phyloP scores from a whole-genome alignment of 805 yeast species.

The Sugiyamaella floridensis region DNA sequence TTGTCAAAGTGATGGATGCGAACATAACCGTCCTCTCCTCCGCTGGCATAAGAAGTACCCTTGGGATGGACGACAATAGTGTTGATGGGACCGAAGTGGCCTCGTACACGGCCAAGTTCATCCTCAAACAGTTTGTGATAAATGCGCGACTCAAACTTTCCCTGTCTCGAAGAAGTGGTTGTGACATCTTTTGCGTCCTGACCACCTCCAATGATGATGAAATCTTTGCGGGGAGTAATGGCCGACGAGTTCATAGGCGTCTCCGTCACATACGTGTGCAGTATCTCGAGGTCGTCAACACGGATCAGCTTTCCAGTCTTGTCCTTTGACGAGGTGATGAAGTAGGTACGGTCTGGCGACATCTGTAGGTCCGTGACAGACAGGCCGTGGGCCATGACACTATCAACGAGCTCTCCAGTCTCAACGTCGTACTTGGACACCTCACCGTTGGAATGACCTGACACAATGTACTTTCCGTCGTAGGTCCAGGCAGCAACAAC shows the following conservation, averaged over 20 bases:
- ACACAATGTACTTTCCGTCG: slow-evolving; percentile 64
- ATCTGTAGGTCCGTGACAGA: slow-evolving; percentile 82
- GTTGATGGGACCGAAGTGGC: slow-evolving; percentile 98
- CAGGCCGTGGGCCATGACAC: slow-evolving; percentile 65
- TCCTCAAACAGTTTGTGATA: slow-evolving; percentile 92
- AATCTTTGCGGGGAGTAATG: slow-evolving; percentile 87
- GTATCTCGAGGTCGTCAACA: slow-evolving; percentile 61
- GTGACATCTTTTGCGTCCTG: slow-evolving; percentile 98
- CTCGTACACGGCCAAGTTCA: slow-evolving; percentile 94
- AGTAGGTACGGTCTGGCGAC: slow-evolving; percentile 78
- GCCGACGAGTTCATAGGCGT: slow-evolving; percentile 95
- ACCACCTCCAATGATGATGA: slow-evolving; percentile 95
- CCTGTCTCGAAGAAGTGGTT: slow-evolving; percentile 88
- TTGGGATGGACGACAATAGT: slow-evolving; percentile 89
- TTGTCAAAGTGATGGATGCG: slow-evolving; percentile 92
- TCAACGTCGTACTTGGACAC: slow-evolving; percentile 71
- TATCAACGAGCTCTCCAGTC: slow-evolving; percentile 62
- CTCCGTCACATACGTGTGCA: slow-evolving; percentile 76
- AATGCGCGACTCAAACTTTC: slow-evolving; percentile 94
- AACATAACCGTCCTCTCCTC: slow-evolving; percentile 97
- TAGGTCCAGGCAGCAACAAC: slow-evolving; percentile 80
- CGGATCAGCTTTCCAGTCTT: slow-evolving; percentile 73
- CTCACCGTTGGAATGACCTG: slow-evolving; percentile 83
- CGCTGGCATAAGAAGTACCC: slow-evolving; percentile 90
- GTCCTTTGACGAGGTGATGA: slow-evolving; percentile 90